Evolutionary conservation across 2,329 filamentous ascomycete species (phyloP).

Genomic region (Ilyonectria sp.): DNA sequence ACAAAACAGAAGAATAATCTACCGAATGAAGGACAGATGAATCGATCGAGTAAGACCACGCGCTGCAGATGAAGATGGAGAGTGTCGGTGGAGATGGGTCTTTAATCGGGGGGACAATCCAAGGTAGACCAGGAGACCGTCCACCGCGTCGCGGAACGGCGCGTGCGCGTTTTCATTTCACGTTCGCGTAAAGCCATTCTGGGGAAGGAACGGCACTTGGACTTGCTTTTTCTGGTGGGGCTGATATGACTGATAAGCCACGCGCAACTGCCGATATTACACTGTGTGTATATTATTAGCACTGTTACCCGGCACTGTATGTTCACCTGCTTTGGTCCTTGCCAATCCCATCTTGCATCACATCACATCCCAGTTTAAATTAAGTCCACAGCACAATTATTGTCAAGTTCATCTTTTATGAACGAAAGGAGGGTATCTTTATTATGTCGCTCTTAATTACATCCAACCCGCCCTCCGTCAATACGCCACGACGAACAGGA

Average conservation of each 20-base stretch:
- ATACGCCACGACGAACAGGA: not conserved
- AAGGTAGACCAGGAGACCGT: conserved; percentile 21
- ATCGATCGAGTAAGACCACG: conserved; percentile 20
- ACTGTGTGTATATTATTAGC: too few relatives aligned
- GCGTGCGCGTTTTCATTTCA: conserved; percentile 40
- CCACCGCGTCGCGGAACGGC: conserved; percentile 40
- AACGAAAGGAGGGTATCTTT: conserved; percentile 7
- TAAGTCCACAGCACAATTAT: not conserved
- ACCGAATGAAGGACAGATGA: conserved; percentile 16
- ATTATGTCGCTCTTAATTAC: not conserved
- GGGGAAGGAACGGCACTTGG: conserved; percentile 33
- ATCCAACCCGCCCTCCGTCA: not conserved
- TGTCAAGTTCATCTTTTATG: not conserved
- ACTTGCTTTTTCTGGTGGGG: conserved; percentile 2
- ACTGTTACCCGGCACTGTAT: not conserved
- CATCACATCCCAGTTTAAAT: not conserved
- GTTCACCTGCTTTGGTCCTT: too few relatives aligned
- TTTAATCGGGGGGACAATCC: conserved; percentile 16
- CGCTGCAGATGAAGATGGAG: conserved; percentile 8
- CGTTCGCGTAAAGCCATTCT: conserved; percentile 43
- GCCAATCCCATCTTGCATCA: not conserved
- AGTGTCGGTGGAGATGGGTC: conserved; percentile 18
- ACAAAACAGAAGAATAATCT: conserved; percentile 15
- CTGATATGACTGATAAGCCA: not conserved
- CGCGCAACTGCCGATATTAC: not conserved